Conservation (phyloP, 495 filamentous ascomycete genomes). For the Mytilinidion resinicola region DNA sequence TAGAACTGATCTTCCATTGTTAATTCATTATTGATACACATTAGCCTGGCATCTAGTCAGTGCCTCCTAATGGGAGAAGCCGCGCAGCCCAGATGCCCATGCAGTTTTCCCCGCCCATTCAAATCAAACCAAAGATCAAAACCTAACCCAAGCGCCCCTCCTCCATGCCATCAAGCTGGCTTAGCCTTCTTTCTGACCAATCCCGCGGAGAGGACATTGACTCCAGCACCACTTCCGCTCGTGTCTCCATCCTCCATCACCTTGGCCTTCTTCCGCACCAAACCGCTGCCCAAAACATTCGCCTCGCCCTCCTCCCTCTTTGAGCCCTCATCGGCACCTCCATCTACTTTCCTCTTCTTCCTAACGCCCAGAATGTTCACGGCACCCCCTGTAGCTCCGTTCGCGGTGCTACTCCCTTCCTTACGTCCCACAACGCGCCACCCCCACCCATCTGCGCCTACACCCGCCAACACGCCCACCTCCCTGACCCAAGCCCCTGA, state of each 20-base stretch:
- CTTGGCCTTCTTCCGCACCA: conserved; percentile 40
- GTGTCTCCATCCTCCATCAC: conserved; percentile 12
- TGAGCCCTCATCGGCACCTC: conserved; percentile 32
- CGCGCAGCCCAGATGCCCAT: too few species aligned
- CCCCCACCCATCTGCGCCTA: conserved; percentile 50
- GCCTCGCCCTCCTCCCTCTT: conserved; percentile 23
- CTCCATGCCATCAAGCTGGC: too few species aligned
- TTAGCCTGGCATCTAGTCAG: too few species aligned
- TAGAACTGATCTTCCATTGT: too few species aligned
- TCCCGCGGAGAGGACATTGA: too few species aligned
- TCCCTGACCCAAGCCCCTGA: conserved; percentile 68
- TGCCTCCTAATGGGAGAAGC: too few species aligned
- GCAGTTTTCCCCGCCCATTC: too few species aligned
- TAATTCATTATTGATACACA: too few species aligned
- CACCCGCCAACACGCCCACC: conserved; percentile 47
- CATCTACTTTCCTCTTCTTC: conserved; percentile 32
- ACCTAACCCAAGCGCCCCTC: too few species aligned
- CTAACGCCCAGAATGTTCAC: conserved; percentile 30
- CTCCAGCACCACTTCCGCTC: too few species aligned
- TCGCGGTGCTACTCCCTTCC: not conserved
- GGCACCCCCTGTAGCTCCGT: conserved; percentile 1
- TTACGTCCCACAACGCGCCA: conserved; percentile 32
- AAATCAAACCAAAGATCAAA: too few species aligned
- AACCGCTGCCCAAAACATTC: conserved; percentile 38
- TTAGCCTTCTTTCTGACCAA: too few species aligned